phyloP scores from a whole-genome alignment of 495 filamentous ascomycete species.

The Penicillium cataractarum region DNA sequence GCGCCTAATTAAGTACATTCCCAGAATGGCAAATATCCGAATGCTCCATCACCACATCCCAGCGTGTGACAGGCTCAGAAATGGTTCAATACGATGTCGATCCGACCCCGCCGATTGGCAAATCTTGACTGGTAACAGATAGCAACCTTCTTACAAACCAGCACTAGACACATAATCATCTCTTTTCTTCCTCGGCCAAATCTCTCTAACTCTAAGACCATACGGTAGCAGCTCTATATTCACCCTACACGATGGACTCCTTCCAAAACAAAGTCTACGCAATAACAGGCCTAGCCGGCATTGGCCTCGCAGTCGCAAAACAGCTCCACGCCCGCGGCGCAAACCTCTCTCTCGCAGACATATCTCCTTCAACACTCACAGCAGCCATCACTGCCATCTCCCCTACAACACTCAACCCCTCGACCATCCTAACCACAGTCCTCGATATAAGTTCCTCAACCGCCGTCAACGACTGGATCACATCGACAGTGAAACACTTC shows the following conservation, averaged over 20 bases:
- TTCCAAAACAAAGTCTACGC: constrained; percentile 52
- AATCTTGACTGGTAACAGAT: background rate
- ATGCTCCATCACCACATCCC: background rate
- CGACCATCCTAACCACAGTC: constrained; percentile 31
- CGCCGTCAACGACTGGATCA: constrained; percentile 54
- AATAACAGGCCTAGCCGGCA: constrained; percentile 59
- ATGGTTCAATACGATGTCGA: background rate
- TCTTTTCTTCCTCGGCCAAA: background rate
- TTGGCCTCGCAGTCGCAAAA: constrained; percentile 59
- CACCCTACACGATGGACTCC: constrained; percentile 24
- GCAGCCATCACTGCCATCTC: constrained; percentile 22
- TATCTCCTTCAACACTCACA: constrained; percentile 43
- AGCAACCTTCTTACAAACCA: background rate
- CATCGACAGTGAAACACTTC: constrained; percentile 43
- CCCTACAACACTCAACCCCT: background rate
- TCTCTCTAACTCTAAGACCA: background rate
- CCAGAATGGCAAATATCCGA: background rate
- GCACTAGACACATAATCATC: background rate
- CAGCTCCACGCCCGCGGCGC: constrained; percentile 53
- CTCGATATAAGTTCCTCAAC: constrained; percentile 45
- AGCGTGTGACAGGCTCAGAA: background rate
- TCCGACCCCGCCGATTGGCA: background rate
- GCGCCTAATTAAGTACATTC: background rate
- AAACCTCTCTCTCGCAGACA: constrained; percentile 55
- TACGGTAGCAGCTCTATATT: background rate